These are phyloP conservation scores for Pelargonium citronellum DNA, from an alignment of 441 rosid genomes.

Conservation along the genomic window DNA sequence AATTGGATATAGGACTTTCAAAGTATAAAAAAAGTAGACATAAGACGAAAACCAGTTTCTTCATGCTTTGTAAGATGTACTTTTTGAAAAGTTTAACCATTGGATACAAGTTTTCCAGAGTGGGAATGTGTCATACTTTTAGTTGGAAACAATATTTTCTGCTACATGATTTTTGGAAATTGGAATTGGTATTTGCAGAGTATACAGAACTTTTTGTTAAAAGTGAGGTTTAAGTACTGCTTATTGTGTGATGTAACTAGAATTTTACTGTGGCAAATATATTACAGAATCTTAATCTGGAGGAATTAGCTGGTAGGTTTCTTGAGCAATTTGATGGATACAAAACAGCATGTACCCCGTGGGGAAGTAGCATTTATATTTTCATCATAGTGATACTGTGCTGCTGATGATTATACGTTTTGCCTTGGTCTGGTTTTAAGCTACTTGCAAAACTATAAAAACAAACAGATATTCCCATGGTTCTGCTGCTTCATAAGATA, in stretches of 20 bases:
- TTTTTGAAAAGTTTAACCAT: too few relatives aligned
- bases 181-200: not conserved
- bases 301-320: not conserved
- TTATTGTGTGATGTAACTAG: not conserved
- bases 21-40: not conserved
- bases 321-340: not conserved
- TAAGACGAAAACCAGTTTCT: too few relatives aligned
- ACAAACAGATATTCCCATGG: not conserved
- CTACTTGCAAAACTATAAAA: not conserved
- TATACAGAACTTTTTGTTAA: not conserved
- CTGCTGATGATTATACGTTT: not conserved
- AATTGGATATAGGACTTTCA: not conserved
- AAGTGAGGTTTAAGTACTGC: not conserved
- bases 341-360: not conserved
- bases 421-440: slow-evolving; percentile 1
- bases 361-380: not conserved
- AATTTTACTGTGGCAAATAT: not conserved
- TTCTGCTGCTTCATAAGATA: not conserved
- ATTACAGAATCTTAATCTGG: not conserved
- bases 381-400: not conserved
- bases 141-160: not conserved
- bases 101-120: too few relatives aligned
- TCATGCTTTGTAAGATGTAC: too few relatives aligned
- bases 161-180: not conserved
- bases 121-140: too few relatives aligned